Evolutionary conservation across 2,329 filamentous ascomycete genomes (phyloP).

Genomic region (Sporothrix luriei): DNA sequence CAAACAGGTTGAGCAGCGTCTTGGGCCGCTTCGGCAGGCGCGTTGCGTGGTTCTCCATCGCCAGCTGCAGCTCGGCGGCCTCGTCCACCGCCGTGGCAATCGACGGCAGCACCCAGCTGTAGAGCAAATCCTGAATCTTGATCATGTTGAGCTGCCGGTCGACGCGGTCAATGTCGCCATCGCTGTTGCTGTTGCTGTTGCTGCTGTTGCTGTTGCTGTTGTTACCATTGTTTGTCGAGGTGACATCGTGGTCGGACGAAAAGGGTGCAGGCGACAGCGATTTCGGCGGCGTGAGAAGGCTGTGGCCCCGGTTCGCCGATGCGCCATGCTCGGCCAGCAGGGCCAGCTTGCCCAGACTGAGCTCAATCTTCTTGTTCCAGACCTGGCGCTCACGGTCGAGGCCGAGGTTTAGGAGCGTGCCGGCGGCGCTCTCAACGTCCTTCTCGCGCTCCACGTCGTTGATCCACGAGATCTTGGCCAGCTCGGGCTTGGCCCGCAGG

Average conservation of each 20-base stretch:
- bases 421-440: constrained; percentile 72
- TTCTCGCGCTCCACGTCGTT: constrained; percentile 80
- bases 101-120: constrained; percentile 68
- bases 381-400: constrained; percentile 72
- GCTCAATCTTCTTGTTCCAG: constrained; percentile 91
- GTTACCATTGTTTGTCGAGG: background rate
- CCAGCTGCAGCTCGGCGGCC: constrained; percentile 74
- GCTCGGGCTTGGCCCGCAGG: constrained; percentile 69
- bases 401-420: constrained; percentile 70
- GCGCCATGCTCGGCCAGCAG: constrained; percentile 63
- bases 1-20: constrained; percentile 70
- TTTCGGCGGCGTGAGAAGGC: constrained; percentile 21
- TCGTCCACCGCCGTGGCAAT: constrained; percentile 76
- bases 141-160: constrained; percentile 69
- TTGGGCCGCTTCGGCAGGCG: constrained; percentile 61
- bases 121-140: constrained; percentile 77
- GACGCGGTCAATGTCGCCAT: constrained; percentile 53
- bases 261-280: constrained; percentile 20
- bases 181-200: background rate
- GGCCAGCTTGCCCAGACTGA: constrained; percentile 84
- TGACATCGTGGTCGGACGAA: background rate
- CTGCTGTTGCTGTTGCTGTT: too few species aligned
- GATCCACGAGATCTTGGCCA: constrained; percentile 88
- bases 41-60: constrained; percentile 66
- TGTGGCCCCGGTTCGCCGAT: constrained; percentile 35